Percentiles rank a stretch among this genome's conserved stretches.
phyloP scores from a whole-genome alignment of 768 basidiomycete species.

The Leccinum subgranulosum region DNA sequence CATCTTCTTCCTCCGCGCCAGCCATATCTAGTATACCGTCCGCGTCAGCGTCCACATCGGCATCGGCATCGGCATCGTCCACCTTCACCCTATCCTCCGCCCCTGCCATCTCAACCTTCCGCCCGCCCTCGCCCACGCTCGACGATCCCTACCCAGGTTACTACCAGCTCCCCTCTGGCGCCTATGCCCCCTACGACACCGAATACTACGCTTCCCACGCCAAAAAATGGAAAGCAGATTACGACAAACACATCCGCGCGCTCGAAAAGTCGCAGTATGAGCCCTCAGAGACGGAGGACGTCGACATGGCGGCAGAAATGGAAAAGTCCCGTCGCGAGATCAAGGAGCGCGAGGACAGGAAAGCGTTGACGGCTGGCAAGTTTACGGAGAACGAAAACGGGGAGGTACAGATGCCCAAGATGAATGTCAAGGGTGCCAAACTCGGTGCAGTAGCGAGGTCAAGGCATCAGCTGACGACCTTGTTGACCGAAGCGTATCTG shows the following conservation, averaged over 20 bases:
- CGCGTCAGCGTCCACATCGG: slow-evolving; percentile 71
- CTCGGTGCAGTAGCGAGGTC: slow-evolving; percentile 65
- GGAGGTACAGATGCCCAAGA: slow-evolving; percentile 58
- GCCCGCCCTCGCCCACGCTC: slow-evolving; percentile 70
- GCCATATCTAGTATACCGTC: slow-evolving; percentile 44
- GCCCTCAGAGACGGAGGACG: slow-evolving; percentile 31
- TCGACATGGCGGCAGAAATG: slow-evolving; percentile 74
- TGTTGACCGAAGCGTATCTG: slow-evolving; percentile 78
- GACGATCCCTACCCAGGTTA: slow-evolving; percentile 84
- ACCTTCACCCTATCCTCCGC: slow-evolving; percentile 63
- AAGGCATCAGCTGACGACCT: slow-evolving; percentile 75
- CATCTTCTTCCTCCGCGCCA: slow-evolving; percentile 1
- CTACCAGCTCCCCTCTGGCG: slow-evolving; percentile 77
- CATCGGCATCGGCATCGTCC: slow-evolving; percentile 71
- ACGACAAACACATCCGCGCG: slow-evolving; percentile 67
- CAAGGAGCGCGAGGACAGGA: slow-evolving; percentile 72
- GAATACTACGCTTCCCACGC: slow-evolving; percentile 66
- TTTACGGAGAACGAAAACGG: slow-evolving; percentile 40
- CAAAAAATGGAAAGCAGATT: slow-evolving; percentile 71
- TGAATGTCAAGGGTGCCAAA: slow-evolving; percentile 83
- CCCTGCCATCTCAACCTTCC: slow-evolving; percentile 62
- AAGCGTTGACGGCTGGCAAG: slow-evolving; percentile 66
- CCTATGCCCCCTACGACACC: slow-evolving; percentile 73
- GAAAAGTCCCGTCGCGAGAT: slow-evolving; percentile 72
- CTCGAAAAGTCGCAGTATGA: slow-evolving; percentile 72